Evolutionary conservation across 2,329 filamentous ascomycete species (phyloP).

Genomic region (Grosmannia huntii): DNA sequence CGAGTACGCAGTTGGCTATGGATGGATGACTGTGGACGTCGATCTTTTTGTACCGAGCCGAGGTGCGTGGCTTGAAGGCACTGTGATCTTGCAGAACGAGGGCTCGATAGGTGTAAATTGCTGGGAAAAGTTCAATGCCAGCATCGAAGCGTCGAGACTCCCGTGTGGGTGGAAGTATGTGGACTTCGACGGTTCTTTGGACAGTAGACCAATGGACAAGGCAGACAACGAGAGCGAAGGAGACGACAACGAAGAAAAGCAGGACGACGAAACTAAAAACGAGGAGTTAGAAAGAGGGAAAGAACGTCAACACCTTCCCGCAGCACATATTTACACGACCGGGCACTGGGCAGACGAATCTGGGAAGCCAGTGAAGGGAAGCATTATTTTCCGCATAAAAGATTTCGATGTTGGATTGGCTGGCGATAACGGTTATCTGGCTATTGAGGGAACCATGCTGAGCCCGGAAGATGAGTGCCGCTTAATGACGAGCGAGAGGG

Average conservation of each 20-base stretch:
- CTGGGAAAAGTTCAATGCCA: slow-evolving; percentile 85
- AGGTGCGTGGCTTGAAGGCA: slow-evolving; percentile 65
- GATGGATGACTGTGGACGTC: slow-evolving; percentile 82
- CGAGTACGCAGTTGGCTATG: slow-evolving; percentile 77
- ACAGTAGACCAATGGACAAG: slow-evolving; percentile 13
- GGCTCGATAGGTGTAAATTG: slow-evolving; percentile 82
- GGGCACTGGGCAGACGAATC: slow-evolving; percentile 65
- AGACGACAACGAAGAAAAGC: slow-evolving; percentile 16
- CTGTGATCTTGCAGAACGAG: slow-evolving; percentile 74
- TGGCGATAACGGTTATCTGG: slow-evolving; percentile 65
- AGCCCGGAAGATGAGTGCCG: slow-evolving; percentile 51
- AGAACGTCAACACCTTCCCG: slow-evolving; percentile 32
- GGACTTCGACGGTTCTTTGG: slow-evolving; percentile 27
- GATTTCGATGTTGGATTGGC: slow-evolving; percentile 74
- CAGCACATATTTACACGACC: slow-evolving; percentile 32
- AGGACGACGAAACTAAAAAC: slow-evolving; percentile 9
- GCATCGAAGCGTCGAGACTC: slow-evolving; percentile 63
- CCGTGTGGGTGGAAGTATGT: slow-evolving; percentile 74
- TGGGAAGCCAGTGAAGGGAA: slow-evolving; percentile 57
- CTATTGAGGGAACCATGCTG: slow-evolving; percentile 80
- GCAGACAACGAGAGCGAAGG: background rate
- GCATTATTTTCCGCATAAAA: slow-evolving; percentile 64
- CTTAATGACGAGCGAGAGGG: slow-evolving; percentile 41
- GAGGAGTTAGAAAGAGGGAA: background rate
- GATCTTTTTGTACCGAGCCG: slow-evolving; percentile 67